Base-by-base conservation (phyloP, 2,329 filamentous ascomycete species). In the Hypoxylon sp. region DNA sequence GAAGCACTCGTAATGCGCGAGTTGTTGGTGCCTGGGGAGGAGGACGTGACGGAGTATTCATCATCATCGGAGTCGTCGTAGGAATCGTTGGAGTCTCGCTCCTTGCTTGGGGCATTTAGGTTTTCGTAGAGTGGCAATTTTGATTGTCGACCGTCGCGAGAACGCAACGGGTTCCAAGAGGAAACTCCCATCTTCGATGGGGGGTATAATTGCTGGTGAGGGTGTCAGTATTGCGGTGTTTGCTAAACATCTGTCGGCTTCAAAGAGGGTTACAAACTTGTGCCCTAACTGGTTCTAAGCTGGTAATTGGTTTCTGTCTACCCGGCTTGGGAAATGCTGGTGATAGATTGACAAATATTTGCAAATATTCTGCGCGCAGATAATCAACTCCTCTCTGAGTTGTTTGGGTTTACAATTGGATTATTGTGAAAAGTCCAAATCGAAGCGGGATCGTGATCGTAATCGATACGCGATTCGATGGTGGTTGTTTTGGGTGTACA, bases 111-210 rank as follows among this genome's bases (percentile, higher is more conserved):
- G 6, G 81, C 74, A 25, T 77, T 72, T 40, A 83, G 61, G 63
- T 82, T 82, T 70, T 85, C 83, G 77, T 88, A 88, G 10, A 87
- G 72, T 20, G 87, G 87, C 30, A 89, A 79, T 68, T 77, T 80
- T 8, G 76, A 74, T 35, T 76, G 75, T 57, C 80, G 83, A 57
- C 80, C 76, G 71, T 84, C 82, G 70, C 85, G 83, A 60, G 82
- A 79, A 62, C 84, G 83, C 71, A 87, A 74, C 44, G 81, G 82
- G 65, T 84, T 85, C 50, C 79, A 77, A 44, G 84, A 80, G 61
- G 85, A 78, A 61, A 85, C 76, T 61, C 84, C 86, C 86, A 89
- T 90, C 66, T 71, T 77, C 42, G 54, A 68, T 48, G 61, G 71
- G 65, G 46, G 6, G 30, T 11, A 37, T 50, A 5, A 49, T 56